Conservation (phyloP, 495 filamentous ascomycete species). For the Penicillium longicatenatum region DNA sequence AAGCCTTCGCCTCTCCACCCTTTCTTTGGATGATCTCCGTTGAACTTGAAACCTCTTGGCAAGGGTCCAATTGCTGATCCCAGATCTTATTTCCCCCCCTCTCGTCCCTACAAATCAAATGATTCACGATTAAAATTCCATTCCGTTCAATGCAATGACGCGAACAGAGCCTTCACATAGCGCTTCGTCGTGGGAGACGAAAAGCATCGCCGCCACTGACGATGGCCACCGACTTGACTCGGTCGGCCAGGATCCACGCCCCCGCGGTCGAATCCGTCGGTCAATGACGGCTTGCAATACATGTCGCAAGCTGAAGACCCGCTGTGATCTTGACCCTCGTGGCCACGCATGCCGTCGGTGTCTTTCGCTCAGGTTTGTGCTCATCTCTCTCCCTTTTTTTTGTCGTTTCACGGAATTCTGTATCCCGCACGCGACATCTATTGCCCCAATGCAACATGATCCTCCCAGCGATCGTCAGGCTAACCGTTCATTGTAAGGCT, state of each 20-base stretch:
- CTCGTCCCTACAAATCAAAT: slow-evolving; percentile 5
- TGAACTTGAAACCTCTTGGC: slow-evolving; percentile 8
- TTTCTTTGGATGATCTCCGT: slow-evolving; percentile 24
- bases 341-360: slow-evolving; percentile 46
- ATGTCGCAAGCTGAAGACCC: slow-evolving; percentile 47
- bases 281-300: slow-evolving; percentile 49
- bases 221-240: slow-evolving; percentile 31
- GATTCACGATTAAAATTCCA: slow-evolving; percentile 3
- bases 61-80: slow-evolving; percentile 22
- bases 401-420: background rate
- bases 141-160: slow-evolving; percentile 28
- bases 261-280: slow-evolving; percentile 42
- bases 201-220: slow-evolving; percentile 28
- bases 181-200: slow-evolving; percentile 35
- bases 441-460: background rate
- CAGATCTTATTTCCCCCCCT: slow-evolving; percentile 1
- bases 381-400: background rate
- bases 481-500: slow-evolving; percentile 29
- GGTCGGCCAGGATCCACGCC: slow-evolving; percentile 34
- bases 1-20: slow-evolving; percentile 30
- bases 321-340: slow-evolving; percentile 43
- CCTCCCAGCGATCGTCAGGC: background rate
- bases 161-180: slow-evolving; percentile 29
- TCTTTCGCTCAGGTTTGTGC: slow-evolving; percentile 39
- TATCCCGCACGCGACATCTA: background rate